Percentiles rank a stretch among this genome's conserved stretches.
Evolutionary conservation across 2,329 filamentous ascomycete genomes (phyloP).

Genomic region (Ambrosiella cleistominuta): DNA sequence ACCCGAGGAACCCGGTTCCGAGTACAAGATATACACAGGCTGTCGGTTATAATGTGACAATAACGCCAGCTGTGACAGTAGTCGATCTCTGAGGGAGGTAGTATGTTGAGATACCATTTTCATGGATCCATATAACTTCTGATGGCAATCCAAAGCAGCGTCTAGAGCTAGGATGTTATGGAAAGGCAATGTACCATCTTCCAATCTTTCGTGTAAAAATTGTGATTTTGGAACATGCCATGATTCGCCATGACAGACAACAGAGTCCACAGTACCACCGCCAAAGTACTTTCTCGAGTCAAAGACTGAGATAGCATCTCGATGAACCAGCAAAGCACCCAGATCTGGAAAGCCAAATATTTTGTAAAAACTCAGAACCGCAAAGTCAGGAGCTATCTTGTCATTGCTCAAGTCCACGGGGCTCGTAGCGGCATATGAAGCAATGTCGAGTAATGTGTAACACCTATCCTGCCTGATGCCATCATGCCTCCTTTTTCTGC

Average conservation of each 20-base stretch:
- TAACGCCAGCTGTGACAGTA: slow-evolving; percentile 39
- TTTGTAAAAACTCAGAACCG: slow-evolving; percentile 45
- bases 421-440: slow-evolving; percentile 45
- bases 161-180: slow-evolving; percentile 46
- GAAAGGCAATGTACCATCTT: slow-evolving; percentile 50
- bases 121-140: slow-evolving; percentile 39
- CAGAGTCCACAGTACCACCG: slow-evolving; percentile 46
- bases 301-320: slow-evolving; percentile 35
- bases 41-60: slow-evolving; percentile 53
- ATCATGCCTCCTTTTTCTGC: slow-evolving; percentile 16
- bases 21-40: slow-evolving; percentile 51
- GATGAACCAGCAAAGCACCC: slow-evolving; percentile 40
- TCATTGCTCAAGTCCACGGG: slow-evolving; percentile 36
- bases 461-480: slow-evolving; percentile 14
- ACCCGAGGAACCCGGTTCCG: slow-evolving; percentile 41
- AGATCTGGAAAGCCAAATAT: slow-evolving; percentile 52
- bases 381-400: slow-evolving; percentile 38
- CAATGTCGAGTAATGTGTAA: slow-evolving; percentile 43
- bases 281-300: slow-evolving; percentile 45
- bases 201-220: slow-evolving; percentile 38
- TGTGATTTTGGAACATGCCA: slow-evolving; percentile 21
- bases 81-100: slow-evolving; percentile 38
- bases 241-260: slow-evolving; percentile 22
- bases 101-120: slow-evolving; percentile 53
- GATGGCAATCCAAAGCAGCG: slow-evolving; percentile 39